Percentiles rank a stretch among this genome's conserved stretches.
Evolutionary conservation across 2,329 filamentous ascomycete species (phyloP).

Genomic region (Xylaria sp.): DNA sequence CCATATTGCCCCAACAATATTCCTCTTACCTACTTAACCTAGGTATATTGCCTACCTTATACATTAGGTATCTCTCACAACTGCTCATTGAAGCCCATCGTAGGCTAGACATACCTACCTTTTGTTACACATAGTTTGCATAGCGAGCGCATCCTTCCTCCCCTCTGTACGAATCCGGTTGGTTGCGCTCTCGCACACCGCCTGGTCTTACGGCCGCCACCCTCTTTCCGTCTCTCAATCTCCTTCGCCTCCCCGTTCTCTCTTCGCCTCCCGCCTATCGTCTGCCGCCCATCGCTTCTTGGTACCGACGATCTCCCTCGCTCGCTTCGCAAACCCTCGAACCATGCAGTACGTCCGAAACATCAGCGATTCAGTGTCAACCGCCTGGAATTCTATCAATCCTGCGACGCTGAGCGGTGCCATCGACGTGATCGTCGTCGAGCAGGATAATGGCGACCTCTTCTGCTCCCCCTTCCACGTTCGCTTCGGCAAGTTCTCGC

Average conservation of each 20-base stretch:
- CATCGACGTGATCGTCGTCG: constrained; percentile 98
- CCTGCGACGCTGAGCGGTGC: constrained; percentile 96
- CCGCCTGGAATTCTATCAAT: constrained; percentile 99
- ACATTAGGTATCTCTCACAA: neutral
- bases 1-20: constrained; percentile 1
- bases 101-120: constrained; percentile 9
- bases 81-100: neutral
- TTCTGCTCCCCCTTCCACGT: constrained; percentile 98
- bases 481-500: constrained; percentile 97
- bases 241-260: neutral
- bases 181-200: constrained; percentile 16
- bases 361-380: constrained; percentile 93
- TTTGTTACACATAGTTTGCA: constrained; percentile 12
- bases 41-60: neutral
- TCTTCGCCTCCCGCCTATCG: neutral
- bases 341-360: constrained; percentile 98
- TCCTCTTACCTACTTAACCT: neutral
- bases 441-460: constrained; percentile 90
- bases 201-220: constrained; percentile 4
- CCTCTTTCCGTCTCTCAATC: neutral
- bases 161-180: neutral
- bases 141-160: constrained; percentile 22
- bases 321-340: constrained; percentile 2
- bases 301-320: constrained; percentile 6
- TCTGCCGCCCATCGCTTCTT: constrained; percentile 2